A percentile compares a stretch with the other conserved stretches of the same genome.
Conservation (phyloP, 2,329 filamentous ascomycete genomes). For the Colletotrichum euphorbiae region DNA sequence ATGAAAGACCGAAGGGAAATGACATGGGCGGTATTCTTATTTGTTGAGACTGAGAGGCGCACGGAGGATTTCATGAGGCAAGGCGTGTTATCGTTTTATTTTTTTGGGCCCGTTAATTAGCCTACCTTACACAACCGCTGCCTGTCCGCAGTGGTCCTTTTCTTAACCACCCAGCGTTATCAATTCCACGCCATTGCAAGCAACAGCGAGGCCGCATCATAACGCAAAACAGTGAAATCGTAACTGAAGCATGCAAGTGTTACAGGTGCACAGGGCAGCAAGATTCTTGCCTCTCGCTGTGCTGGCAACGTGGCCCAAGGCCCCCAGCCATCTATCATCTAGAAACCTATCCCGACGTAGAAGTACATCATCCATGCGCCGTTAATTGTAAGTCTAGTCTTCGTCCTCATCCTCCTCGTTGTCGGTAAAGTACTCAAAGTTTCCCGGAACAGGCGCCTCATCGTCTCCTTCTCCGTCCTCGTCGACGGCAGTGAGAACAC, state of each 20-base stretch:
- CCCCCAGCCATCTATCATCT: slow-evolving; percentile 31
- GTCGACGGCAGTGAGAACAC: slow-evolving; percentile 86
- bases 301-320: slow-evolving; percentile 2
- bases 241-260: slow-evolving; percentile 23
- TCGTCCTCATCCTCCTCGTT: slow-evolving; percentile 62
- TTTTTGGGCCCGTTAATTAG: background rate
- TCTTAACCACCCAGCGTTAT: background rate
- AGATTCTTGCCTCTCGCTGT: slow-evolving; percentile 7
- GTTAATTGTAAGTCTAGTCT: slow-evolving; percentile 18
- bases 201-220: background rate
- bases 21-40: background rate
- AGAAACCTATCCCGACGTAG: slow-evolving; percentile 17
- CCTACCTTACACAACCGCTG: background rate
- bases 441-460: slow-evolving; percentile 75
- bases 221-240: background rate
- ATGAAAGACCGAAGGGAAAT: background rate
- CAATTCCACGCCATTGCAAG: background rate
- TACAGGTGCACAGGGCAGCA: slow-evolving; percentile 28
- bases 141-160: background rate
- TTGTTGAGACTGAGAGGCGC: background rate
- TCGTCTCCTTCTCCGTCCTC: slow-evolving; percentile 82
- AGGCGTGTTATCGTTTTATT: background rate
- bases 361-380: slow-evolving; percentile 7
- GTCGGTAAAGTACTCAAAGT: slow-evolving; percentile 85
- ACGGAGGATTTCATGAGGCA: background rate